Evolutionary conservation across 768 basidiomycete genomes (phyloP), one percentile per base, ranked within the genome.

Genomic region (Suillus americanus): DNA sequence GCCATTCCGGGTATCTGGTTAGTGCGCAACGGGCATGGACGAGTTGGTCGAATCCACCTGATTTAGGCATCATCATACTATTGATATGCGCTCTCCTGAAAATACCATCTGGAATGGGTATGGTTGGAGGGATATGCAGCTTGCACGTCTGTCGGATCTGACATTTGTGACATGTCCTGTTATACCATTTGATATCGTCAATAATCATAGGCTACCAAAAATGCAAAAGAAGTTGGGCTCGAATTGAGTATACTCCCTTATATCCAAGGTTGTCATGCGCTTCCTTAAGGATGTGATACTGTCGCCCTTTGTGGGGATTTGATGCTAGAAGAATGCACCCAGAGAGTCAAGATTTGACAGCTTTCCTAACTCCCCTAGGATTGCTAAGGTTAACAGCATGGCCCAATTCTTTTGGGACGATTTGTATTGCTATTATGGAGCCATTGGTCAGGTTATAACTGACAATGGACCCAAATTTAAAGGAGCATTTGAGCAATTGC

Each of bases 1-100:
- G 64, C 60, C 60, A 81, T 77, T 9, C 78, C 23, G 7, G 68
- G 8, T 64, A 67, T 0, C 50, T 20, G 0, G 63, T 55, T 0
- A 69, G 38, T 0, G 61, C 16, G 2, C 65, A 67, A 0, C 14
- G 8, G 0, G 55, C 66, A 1, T 68, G 30, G 67, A 67, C 68
- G 7, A 79, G 71, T 12, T 66, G 75, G 0, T 25, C 5, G 18
- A 62, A 68, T 0, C 67, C n/a, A 0, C 41, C 5, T 0, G 51
- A 33, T 8, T 35, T 53, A 0, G 41, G 61, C 68, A 68, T 66
- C 0, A 64, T 18, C 56, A 68, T 66, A 0, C 40, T 61, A 9
- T 53, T 18, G 0, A 53, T 10, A 2, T 53, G 51, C 1, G 9
- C 51, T 4, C 14, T 53, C 1, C 18, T 2, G 16, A 30, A 53